Percentiles rank a stretch among this genome's conserved stretches.
Evolutionary conservation across 2,329 filamentous ascomycete species (phyloP).

Genomic region (Paecilomyces niveus): DNA sequence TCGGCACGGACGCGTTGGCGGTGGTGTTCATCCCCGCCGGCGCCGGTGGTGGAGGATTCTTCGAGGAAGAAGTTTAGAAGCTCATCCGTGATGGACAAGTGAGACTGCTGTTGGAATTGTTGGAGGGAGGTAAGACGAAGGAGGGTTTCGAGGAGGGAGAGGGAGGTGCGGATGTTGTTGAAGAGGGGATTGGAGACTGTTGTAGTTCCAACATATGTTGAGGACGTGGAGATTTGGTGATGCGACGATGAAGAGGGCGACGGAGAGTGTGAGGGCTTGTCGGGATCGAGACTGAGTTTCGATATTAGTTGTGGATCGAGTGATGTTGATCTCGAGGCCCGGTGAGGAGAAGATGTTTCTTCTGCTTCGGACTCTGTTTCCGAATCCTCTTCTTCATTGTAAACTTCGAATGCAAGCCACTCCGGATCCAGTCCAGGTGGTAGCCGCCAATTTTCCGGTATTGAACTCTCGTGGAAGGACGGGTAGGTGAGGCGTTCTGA

Average conservation of each 20-base stretch:
- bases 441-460: conserved; percentile 49
- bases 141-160: conserved; percentile 82
- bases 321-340: conserved; percentile 17
- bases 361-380: conserved; percentile 45
- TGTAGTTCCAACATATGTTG: conserved; percentile 16
- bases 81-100: conserved; percentile 84
- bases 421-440: conserved; percentile 75
- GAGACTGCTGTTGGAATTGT: conserved; percentile 83
- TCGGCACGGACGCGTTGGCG: conserved; percentile 54
- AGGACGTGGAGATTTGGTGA: conserved; percentile 13
- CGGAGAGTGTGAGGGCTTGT: conserved; percentile 6
- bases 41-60: conserved; percentile 59
- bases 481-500: conserved; percentile 9
- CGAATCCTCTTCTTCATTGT: conserved; percentile 55
- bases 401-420: conserved; percentile 88
- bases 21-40: conserved; percentile 54
- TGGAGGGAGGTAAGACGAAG: conserved; percentile 80
- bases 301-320: conserved; percentile 42
- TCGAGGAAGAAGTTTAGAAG: conserved; percentile 81
- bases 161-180: conserved; percentile 54
- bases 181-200: conserved; percentile 42
- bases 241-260: conserved; percentile 4
- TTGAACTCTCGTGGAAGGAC: conserved; percentile 21
- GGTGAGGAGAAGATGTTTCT: conserved; percentile 20
- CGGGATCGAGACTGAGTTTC: conserved; percentile 36